A percentile compares a stretch with the other conserved stretches of the same genome.
Evolutionary conservation across 768 basidiomycete species (phyloP).

Genomic region (Galerina marginata): DNA sequence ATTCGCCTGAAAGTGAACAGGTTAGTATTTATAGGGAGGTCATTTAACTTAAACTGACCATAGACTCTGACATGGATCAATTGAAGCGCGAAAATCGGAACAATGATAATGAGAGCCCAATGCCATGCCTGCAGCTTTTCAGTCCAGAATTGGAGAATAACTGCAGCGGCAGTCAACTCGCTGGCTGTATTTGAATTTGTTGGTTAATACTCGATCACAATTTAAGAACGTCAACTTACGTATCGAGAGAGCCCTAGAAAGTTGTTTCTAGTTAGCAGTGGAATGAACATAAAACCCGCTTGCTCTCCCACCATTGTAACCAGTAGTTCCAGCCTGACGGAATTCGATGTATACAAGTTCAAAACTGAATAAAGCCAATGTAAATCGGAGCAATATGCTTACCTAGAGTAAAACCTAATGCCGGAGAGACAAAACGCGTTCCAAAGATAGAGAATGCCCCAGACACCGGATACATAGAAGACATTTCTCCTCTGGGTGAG

Average conservation of each 20-base stretch:
- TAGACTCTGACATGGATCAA: conserved; percentile 62
- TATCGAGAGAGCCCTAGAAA: conserved; percentile 25
- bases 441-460: conserved; percentile 67
- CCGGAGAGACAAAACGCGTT: conserved; percentile 61
- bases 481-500: conserved; percentile 59
- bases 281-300: too few relatives aligned
- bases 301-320: conserved; percentile 42
- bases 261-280: too few relatives aligned
- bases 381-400: conserved; percentile 6
- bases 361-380: not conserved
- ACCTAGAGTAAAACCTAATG: conserved; percentile 65
- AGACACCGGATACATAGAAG: conserved; percentile 66
- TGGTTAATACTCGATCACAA: too few relatives aligned
- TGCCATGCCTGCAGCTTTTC: conserved; percentile 55
- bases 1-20: conserved; percentile 49
- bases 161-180: conserved; percentile 61
- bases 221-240: conserved; percentile 19
- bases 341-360: too few relatives aligned
- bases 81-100: conserved; percentile 56
- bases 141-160: conserved; percentile 59
- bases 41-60: conserved; percentile 35
- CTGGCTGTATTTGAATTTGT: conserved; percentile 41
- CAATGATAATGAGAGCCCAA: conserved; percentile 60
- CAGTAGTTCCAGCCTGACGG: conserved; percentile 60
- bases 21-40: too few relatives aligned